phyloP scores from a whole-genome alignment of 495 filamentous ascomycete genomes.

The Cladorrhinum samala region DNA sequence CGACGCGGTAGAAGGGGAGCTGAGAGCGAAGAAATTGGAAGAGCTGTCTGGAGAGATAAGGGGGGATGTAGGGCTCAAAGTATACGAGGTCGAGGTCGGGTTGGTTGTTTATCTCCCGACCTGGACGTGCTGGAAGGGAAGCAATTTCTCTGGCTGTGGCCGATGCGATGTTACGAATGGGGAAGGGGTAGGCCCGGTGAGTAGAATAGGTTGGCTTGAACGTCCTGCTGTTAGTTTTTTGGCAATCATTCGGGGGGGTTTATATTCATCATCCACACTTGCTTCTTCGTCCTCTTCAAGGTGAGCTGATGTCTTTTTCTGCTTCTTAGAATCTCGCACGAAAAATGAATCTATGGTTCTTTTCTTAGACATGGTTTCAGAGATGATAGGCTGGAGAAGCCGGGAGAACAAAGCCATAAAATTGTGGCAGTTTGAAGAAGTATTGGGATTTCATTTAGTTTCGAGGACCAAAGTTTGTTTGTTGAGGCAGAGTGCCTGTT shows the following conservation, averaged over 20 bases:
- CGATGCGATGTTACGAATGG: conserved; percentile 50
- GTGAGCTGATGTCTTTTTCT: neutral
- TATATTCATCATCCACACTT: neutral
- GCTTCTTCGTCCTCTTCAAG: conserved; percentile 2
- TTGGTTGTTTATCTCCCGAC: conserved; percentile 49
- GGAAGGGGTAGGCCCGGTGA: conserved; percentile 58
- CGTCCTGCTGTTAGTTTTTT: too few species aligned
- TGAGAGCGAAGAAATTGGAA: conserved; percentile 59
- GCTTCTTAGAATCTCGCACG: conserved; percentile 36
- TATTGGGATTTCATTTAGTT: too few species aligned
- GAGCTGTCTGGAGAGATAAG: conserved; percentile 44
- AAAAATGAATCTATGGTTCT: conserved; percentile 50
- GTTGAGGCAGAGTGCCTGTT: too few species aligned
- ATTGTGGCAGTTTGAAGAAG: too few species aligned
- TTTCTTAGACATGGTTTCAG: conserved; percentile 30
- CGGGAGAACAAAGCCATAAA: too few species aligned
- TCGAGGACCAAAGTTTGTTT: too few species aligned
- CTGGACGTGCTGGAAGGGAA: conserved; percentile 32
- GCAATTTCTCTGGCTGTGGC: conserved; percentile 19
- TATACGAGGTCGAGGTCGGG: conserved; percentile 61
- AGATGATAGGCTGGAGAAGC: neutral
- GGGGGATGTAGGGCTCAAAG: conserved; percentile 59
- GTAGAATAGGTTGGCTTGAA: conserved; percentile 24
- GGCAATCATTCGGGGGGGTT: too few species aligned
- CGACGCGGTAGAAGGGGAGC: conserved; percentile 66